Conservation (phyloP, 2,329 filamentous ascomycete species). For the Thermothelomyces thermophilus region DNA sequence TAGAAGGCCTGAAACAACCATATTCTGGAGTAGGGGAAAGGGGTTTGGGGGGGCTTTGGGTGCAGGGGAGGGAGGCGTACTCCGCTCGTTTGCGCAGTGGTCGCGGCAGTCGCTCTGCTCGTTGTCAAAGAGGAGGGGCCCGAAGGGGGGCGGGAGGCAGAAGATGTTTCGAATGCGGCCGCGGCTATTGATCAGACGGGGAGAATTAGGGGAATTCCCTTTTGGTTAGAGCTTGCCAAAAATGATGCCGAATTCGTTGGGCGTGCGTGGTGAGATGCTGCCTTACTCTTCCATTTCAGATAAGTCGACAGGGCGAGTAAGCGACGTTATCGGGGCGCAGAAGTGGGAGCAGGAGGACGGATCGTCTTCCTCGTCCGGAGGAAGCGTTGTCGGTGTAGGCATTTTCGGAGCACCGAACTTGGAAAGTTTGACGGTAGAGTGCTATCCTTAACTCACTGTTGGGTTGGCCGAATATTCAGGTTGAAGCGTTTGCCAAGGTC, state of each 20-base stretch:
- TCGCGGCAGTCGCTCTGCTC: slow-evolving; percentile 68
- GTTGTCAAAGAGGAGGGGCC: slow-evolving; percentile 67
- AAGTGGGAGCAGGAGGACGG: slow-evolving; percentile 35
- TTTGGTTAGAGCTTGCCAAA: too few species aligned
- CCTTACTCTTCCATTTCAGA: slow-evolving; percentile 34
- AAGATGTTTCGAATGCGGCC: slow-evolving; percentile 40
- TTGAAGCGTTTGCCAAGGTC: too few species aligned
- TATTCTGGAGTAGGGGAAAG: slow-evolving; percentile 49
- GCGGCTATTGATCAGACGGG: slow-evolving; percentile 5
- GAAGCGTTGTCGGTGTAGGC: slow-evolving; percentile 2
- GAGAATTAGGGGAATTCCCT: too few species aligned
- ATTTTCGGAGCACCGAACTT: background rate
- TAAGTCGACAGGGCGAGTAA: slow-evolving; percentile 36
- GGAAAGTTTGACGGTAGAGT: background rate
- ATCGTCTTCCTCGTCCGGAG: slow-evolving; percentile 33
- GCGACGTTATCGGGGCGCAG: slow-evolving; percentile 33
- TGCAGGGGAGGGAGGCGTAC: slow-evolving; percentile 60
- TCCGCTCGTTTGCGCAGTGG: slow-evolving; percentile 74
- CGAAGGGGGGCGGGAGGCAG: slow-evolving; percentile 55
- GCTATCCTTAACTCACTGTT: background rate
- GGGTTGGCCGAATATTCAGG: background rate
- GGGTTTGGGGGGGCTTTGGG: slow-evolving; percentile 52
- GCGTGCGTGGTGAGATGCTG: background rate
- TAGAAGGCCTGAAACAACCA: too few species aligned
- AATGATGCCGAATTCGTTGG: background rate